Conservation (phyloP, 2,329 filamentous ascomycete genomes). For the Hypomyces perniciosus region DNA sequence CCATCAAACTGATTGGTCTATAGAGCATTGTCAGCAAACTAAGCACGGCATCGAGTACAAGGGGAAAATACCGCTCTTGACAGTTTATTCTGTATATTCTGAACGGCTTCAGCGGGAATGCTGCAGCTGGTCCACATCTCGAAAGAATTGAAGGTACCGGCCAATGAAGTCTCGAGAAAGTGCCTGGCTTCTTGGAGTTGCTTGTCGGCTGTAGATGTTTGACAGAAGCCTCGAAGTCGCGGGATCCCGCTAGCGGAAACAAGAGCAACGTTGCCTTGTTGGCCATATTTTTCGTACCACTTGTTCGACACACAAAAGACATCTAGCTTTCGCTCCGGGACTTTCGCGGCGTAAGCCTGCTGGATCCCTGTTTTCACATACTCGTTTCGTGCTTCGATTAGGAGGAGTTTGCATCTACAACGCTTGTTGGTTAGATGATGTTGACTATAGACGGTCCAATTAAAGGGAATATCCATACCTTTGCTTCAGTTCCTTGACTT, state of each 20-base stretch:
- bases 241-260: conserved; percentile 27
- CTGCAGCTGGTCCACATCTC: conserved; percentile 17
- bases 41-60: neutral
- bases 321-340: conserved; percentile 18
- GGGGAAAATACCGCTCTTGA: neutral
- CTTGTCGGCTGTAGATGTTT: conserved; percentile 26
- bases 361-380: conserved; percentile 25
- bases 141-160: conserved; percentile 24
- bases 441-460: neutral
- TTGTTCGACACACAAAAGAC: conserved; percentile 33
- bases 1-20: neutral
- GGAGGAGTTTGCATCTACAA: conserved; percentile 21
- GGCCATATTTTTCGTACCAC: conserved; percentile 27
- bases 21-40: neutral
- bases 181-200: conserved; percentile 25
- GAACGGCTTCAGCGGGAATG: neutral
- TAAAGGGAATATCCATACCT: conserved; percentile 7
- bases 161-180: conserved; percentile 22
- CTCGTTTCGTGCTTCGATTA: conserved; percentile 25
- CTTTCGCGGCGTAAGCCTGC: conserved; percentile 20
- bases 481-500: conserved; percentile 22
- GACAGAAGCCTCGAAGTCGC: conserved; percentile 27
- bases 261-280: conserved; percentile 22
- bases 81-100: neutral
- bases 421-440: neutral